Conservation (phyloP, 768 basidiomycete genomes). For the Amanita phalloides region DNA sequence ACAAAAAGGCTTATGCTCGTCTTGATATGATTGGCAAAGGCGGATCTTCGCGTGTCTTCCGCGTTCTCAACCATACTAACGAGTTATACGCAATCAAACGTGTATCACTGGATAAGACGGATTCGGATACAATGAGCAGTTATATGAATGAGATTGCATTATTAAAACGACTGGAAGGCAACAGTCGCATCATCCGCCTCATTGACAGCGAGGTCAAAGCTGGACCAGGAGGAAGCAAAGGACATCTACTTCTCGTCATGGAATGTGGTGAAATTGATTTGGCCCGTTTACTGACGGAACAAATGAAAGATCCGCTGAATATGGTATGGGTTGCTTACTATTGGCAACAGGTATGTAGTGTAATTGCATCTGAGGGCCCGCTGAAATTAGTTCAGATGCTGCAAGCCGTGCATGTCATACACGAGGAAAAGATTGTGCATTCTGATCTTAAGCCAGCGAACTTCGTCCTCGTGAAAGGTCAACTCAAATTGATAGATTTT, state of each 20-base stretch:
- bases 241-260: conserved; percentile 81
- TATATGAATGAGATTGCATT: conserved; percentile 97
- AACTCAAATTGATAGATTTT: conserved; percentile 96
- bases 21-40: conserved; percentile 89
- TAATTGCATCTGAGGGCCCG: too few relatives aligned
- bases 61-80: conserved; percentile 66
- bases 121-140: conserved; percentile 78
- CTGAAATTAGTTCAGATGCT: conserved; percentile 59
- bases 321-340: conserved; percentile 94
- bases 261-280: conserved; percentile 95
- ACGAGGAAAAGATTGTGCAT: conserved; percentile 97
- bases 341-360: conserved; percentile 79
- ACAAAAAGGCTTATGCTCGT: conserved; percentile 74
- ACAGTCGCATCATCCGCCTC: conserved; percentile 83
- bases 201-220: conserved; percentile 85
- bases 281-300: conserved; percentile 72
- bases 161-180: conserved; percentile 88
- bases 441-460: conserved; percentile 98
- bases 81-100: conserved; percentile 89
- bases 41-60: conserved; percentile 92
- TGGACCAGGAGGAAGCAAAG: conserved; percentile 59
- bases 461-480: conserved; percentile 91
- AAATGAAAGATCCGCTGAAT: conserved; percentile 75
- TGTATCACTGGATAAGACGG: conserved; percentile 82
- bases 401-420: conserved; percentile 96